Base-by-base conservation (phyloP, 2,329 filamentous ascomycete genomes). In the Clonostachys rhizophaga region DNA sequence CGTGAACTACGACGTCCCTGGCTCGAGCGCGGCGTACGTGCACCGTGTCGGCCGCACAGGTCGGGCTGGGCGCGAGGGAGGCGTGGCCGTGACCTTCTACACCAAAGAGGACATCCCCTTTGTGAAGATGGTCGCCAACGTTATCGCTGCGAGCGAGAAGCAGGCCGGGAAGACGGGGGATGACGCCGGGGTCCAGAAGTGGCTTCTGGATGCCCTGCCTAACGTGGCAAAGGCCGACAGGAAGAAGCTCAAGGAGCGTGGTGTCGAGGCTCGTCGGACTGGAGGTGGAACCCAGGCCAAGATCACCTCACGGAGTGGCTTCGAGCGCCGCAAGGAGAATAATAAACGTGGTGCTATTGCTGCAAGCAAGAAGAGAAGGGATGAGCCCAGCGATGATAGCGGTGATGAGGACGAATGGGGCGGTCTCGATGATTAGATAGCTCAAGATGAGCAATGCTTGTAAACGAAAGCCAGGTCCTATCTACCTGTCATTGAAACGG, bases 1-100 rank as follows among this genome's bases (percentile, higher is more conserved):
- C 0, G 88, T 99, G 45, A 99, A 97, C 68, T 99, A 96, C 69
- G 94, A 99, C 64, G 90, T 96, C 9, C 94, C 94, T 0, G 89
- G 86, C n/a, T 91, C 88, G 0, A 87, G 87, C 6, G 92, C 91
- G 1, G 84, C 83, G 2, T 99, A 99, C 61, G 87, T 99, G 7
- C 94, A 99, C 68, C 88, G 94, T 11, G 91, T 94, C 0, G 94
- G 94, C 1, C 81, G 94, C 42, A 97, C 94, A 0, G 94, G 92
- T 0, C 80, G 94, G 18, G 94, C 91, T 0, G 94, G 94, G 0
- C 80, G 91, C 20, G 83, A 88, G 58, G 91, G 91, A 17, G 94
- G 94, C 43, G 81, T 96, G 5, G 91, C 91, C 0, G 86, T 99
- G 2, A 99, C 94, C 0, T 86, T 96, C 49, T 99, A 96, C 67